Percentiles rank a stretch among this genome's conserved stretches.
These are phyloP conservation scores for Fusarium buharicum DNA, from an alignment of 2,329 filamentous ascomycete genomes.

Conservation along the genomic window DNA sequence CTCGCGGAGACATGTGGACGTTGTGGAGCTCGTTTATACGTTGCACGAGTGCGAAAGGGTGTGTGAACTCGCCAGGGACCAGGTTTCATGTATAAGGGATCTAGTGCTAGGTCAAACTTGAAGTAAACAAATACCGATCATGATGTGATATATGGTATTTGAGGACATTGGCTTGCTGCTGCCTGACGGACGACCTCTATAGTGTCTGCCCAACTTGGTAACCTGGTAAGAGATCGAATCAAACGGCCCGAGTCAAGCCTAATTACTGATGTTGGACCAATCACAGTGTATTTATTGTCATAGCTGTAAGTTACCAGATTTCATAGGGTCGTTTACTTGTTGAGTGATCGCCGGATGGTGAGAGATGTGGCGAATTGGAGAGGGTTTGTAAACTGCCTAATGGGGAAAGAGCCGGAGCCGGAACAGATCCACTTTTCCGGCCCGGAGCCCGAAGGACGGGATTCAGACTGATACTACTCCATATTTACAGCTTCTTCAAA, in stretches of 20 bases:
- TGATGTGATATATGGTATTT: background rate
- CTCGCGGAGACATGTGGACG: background rate
- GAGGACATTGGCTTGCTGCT: background rate
- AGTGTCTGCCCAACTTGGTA: background rate
- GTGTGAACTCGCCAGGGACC: conserved; percentile 16
- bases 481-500: no score
- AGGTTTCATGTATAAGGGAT: conserved; percentile 8
- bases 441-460: background rate
- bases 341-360: background rate
- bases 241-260: no score
- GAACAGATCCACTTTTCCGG: conserved; percentile 4
- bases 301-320: no score
- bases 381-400: background rate
- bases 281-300: no score
- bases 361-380: background rate
- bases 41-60: conserved; percentile 10
- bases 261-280: no score
- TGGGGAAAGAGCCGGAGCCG: background rate
- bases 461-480: no score
- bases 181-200: background rate
- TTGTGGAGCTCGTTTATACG: conserved; percentile 3
- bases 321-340: background rate
- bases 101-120: conserved; percentile 13
- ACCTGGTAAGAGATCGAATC: no score
- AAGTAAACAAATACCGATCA: background rate